Base-by-base conservation (phyloP, 2,329 filamentous ascomycete genomes). In the Scorias spongiosa region DNA sequence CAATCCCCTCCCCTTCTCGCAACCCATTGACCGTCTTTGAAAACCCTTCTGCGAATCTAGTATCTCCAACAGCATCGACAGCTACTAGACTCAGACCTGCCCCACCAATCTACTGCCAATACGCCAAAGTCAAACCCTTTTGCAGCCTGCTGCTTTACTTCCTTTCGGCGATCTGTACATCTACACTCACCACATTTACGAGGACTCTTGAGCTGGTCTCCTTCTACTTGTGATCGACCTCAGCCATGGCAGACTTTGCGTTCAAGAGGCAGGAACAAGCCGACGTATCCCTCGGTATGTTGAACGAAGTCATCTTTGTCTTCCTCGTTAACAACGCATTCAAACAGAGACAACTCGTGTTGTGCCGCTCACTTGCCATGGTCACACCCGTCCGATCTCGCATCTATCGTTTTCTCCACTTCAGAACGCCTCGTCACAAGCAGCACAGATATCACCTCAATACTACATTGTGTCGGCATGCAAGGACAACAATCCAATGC, bases 401-500 rank as follows among this genome's bases (percentile, higher is more conserved):
- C 88, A 95, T 63, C 76, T 94, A 57, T 83, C 79, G 63, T 95
- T 95, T 66, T 95, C 88, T 18, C 77, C 81, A 10, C 72, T 88
- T 11, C 77, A 87, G 50, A 41, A 53, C 20, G 49, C 47, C 44
- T 48, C 53, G 41, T 46, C 49, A 20, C 42, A 55, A 14, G 48
- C 54, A 10, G 51, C 56, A 7, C 57, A 60, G 45, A 36, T 36
- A 12, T 36, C 32, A 12, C 32, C 32, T 9, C 32, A 36, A 15
- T 95, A 91, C 66, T 94, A 91, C 63, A 73, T 95, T 58, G 88
- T 95, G 51, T 94, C 88, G 20, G 87, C 88, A 52, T 55, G 47
- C 46, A 44, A 63, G 88, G 91, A 98, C 70, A 89, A 89, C 59
- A 96, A 96, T 62, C 91, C 91, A 42, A 96, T 96, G 88, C 81